phyloP scores from a whole-genome alignment of 108 stramenopile genomes.

The Aurantiochytrium sp. region DNA sequence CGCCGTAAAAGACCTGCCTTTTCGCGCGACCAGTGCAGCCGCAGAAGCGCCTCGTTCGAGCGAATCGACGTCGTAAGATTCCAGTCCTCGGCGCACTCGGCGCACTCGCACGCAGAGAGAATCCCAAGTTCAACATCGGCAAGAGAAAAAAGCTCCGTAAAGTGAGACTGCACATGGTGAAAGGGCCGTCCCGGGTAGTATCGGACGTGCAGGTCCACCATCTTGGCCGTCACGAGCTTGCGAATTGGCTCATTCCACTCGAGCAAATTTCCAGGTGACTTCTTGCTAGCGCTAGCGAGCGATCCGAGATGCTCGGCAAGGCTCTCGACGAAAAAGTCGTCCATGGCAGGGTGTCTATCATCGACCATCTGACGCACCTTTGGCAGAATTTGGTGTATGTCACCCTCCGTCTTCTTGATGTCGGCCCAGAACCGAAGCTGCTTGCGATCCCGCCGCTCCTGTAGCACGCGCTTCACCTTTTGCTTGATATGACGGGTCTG shows the following conservation, averaged over 20 bases:
- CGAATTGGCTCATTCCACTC: neutral
- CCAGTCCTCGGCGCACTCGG: neutral
- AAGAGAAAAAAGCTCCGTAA: neutral
- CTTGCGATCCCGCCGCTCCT: neutral
- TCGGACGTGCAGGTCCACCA: neutral
- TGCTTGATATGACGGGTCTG: neutral
- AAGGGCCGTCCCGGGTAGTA: neutral
- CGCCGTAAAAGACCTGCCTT: neutral
- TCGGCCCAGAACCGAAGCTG: neutral
- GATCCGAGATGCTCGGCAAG: neutral
- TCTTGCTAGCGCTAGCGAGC: neutral
- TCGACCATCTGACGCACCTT: neutral
- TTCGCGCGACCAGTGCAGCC: neutral
- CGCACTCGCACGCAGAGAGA: neutral
- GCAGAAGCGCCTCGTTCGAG: neutral
- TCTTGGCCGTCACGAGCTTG: neutral
- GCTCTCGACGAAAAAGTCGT: neutral
- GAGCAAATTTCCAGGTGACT: neutral
- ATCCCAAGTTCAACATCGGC: neutral
- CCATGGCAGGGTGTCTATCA: neutral
- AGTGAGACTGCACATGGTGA: neutral
- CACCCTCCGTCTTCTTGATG: neutral
- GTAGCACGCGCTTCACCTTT: neutral
- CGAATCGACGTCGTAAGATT: neutral
- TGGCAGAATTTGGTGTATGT: neutral